phyloP scores from a whole-genome alignment of 73 alveolate genomes.

The Tetrahymena elliotti region DNA sequence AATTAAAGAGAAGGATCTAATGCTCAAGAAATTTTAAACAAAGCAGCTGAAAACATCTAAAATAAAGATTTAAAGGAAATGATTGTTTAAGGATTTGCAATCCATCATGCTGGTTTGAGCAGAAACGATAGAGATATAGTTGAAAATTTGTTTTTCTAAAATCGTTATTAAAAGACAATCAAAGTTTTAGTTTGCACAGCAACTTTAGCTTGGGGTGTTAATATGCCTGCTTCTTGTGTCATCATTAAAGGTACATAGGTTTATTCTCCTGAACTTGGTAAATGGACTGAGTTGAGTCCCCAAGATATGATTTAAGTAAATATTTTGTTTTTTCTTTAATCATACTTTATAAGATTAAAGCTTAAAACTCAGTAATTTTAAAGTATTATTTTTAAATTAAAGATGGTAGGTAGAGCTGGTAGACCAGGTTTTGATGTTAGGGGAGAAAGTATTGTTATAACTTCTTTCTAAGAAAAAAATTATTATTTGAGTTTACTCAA shows the following conservation, averaged over 20 bases:
- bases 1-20: conserved; percentile 38
- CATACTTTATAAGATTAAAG: too few species aligned
- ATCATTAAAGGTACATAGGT: conserved; percentile 99
- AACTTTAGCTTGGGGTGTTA: conserved; percentile 99
- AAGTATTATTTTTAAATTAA: too few species aligned
- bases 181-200: conserved; percentile 93
- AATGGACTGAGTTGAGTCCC: conserved; percentile 97
- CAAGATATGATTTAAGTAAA: conserved; percentile 84
- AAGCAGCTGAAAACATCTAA: conserved; percentile 34
- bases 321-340: not conserved
- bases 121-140: conserved; percentile 92
- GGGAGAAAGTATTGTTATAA: conserved; percentile 99
- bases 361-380: too few species aligned
- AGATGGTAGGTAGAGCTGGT: conserved; percentile 99
- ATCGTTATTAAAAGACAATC: not conserved
- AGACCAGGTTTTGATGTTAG: conserved; percentile 94
- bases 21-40: conserved; percentile 43
- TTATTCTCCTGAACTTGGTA: conserved; percentile 97
- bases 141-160: conserved; percentile 87
- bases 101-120: conserved; percentile 99
- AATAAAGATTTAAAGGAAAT: conserved; percentile 81
- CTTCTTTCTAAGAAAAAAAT: conserved; percentile 90
- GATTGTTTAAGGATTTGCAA: conserved; percentile 92
- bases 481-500: conserved; percentile 94
- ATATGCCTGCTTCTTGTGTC: conserved; percentile 99